Percentiles rank a stretch among this genome's conserved stretches.
These are phyloP conservation scores for Sporothrix humicola DNA, from an alignment of 2,329 filamentous ascomycete genomes.

Conservation along the genomic window DNA sequence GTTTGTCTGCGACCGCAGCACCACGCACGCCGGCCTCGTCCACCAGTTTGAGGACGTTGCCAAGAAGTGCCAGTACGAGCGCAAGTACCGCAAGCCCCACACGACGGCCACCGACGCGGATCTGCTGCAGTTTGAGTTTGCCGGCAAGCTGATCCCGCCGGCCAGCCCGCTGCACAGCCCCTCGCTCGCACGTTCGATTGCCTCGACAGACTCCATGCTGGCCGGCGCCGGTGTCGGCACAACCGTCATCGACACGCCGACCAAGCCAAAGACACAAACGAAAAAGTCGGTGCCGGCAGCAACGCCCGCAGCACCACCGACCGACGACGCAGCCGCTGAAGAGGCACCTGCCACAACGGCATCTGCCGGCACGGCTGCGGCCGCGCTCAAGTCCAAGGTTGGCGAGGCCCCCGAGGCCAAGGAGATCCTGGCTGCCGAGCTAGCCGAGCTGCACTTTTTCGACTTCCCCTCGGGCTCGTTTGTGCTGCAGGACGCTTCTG, in stretches of 20 bases:
- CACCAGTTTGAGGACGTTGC: constrained; percentile 81
- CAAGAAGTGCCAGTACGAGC: constrained; percentile 95
- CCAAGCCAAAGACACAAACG: constrained; percentile 38
- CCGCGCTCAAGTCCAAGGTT: constrained; percentile 51
- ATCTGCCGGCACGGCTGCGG: constrained; percentile 33
- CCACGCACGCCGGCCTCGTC: constrained; percentile 65
- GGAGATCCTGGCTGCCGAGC: constrained; percentile 75
- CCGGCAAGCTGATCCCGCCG: constrained; percentile 67
- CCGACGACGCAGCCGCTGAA: background rate
- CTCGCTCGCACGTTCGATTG: constrained; percentile 58
- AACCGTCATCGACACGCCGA: constrained; percentile 41
- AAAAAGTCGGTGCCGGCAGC: constrained; percentile 37
- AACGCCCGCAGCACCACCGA: constrained; percentile 36
- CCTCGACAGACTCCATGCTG: constrained; percentile 64
- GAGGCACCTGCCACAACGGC: background rate
- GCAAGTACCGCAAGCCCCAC: constrained; percentile 83
- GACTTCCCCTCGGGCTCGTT: constrained; percentile 89
- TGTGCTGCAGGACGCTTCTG: constrained; percentile 74
- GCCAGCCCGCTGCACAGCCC: constrained; percentile 68
- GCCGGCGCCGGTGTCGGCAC: constrained; percentile 49
- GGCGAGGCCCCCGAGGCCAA: constrained; percentile 71
- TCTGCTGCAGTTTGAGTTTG: constrained; percentile 81
- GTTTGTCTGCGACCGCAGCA: constrained; percentile 79
- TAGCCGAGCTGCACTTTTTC: constrained; percentile 88
- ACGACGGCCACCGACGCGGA: constrained; percentile 82